Evolutionary conservation across 1,139 yeast genomes (phyloP).

Genomic region (Lodderomyces metapsilosis): DNA sequence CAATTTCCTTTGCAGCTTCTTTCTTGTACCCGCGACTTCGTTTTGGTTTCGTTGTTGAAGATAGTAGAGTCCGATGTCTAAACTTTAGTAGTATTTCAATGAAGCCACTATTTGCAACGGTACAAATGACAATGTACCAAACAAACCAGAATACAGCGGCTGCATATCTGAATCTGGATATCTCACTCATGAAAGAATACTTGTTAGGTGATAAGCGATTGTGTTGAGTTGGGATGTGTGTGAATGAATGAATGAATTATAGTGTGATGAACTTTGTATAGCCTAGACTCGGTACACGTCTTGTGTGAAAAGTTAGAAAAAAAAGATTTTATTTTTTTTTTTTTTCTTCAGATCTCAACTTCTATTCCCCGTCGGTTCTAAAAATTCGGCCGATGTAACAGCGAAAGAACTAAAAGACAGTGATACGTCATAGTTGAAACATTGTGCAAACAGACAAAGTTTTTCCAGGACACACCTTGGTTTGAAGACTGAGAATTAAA

Average conservation of each 20-base stretch:
- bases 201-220: neutral
- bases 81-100: conserved; percentile 43
- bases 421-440: no score
- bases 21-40: neutral
- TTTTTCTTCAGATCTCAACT: no score
- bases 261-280: neutral
- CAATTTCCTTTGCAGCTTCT: conserved; percentile 2
- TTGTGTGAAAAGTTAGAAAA: no score
- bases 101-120: conserved; percentile 48
- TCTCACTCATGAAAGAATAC: neutral
- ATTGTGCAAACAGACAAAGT: no score
- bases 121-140: conserved; percentile 47
- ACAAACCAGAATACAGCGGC: conserved; percentile 22
- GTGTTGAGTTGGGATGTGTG: neutral
- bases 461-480: no score
- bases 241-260: neutral
- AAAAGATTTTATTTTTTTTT: no score
- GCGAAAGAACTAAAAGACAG: no score
- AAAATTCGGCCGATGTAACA: no score
- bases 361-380: no score
- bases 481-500: no score
- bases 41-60: neutral
- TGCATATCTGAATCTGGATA: neutral
- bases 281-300: no score
- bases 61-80: conserved; percentile 21